Conservation (phyloP, 2,329 filamentous ascomycete species). For the Aspergillus sp. region DNA sequence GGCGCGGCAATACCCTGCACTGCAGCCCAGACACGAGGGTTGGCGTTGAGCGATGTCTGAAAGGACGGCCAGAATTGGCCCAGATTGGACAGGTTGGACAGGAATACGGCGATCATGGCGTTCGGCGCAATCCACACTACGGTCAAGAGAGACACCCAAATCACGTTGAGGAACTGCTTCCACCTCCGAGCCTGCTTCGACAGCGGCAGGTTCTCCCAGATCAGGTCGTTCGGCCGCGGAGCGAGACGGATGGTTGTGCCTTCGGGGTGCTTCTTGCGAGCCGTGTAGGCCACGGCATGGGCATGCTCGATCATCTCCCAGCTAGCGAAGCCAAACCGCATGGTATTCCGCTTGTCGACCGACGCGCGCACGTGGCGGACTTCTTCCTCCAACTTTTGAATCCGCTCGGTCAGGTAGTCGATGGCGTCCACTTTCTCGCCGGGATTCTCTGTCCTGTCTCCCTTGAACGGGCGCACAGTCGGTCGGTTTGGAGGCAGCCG, state of each 20-base stretch:
- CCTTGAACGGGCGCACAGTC: conserved; percentile 68
- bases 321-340: conserved; percentile 89
- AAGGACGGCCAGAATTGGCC: conserved; percentile 73
- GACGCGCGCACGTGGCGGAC: conserved; percentile 73
- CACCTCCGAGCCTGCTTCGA: conserved; percentile 58
- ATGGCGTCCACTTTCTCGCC: conserved; percentile 87
- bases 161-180: conserved; percentile 65
- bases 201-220: conserved; percentile 87
- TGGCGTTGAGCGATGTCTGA: conserved; percentile 49
- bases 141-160: conserved; percentile 76
- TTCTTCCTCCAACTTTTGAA: conserved; percentile 69
- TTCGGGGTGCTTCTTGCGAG: conserved; percentile 69
- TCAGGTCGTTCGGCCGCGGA: conserved; percentile 80
- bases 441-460: conserved; percentile 60
- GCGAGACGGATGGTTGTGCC: conserved; percentile 70
- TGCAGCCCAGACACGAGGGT: conserved; percentile 67
- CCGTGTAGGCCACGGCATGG: conserved; percentile 74
- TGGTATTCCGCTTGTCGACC: conserved; percentile 78
- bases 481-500: conserved; percentile 69
- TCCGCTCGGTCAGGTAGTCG: conserved; percentile 79
- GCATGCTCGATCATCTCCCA: conserved; percentile 83
- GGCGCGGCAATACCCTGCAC: conserved; percentile 89
- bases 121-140: conserved; percentile 85
- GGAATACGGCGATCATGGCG: conserved; percentile 85
- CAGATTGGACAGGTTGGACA: conserved; percentile 75